Base-by-base conservation (phyloP, 1,284 basidiomycete genomes). In the Sphagnurus paluster region DNA sequence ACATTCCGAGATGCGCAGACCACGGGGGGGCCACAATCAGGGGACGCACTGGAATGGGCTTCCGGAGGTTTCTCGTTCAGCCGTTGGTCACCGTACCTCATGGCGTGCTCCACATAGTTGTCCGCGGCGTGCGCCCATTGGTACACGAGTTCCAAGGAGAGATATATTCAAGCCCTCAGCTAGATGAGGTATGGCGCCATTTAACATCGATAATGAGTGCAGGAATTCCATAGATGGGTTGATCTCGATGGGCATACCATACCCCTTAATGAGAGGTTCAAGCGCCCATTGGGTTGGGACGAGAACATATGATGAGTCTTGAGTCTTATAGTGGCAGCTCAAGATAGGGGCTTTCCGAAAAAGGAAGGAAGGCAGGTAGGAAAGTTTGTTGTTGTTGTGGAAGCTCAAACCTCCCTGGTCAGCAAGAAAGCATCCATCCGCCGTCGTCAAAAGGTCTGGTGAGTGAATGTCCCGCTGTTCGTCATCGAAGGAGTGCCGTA, bases 381-480 rank as follows among this genome's bases (percentile, higher is more conserved):
- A 46, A 40, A 57, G 51, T 71, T 70, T 70, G 64, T 51, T 35
- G 44, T 59, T 69, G 65, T 70, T 68, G 64, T 67, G 63, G 46
- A 51, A 35, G 43, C 39, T 43, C 46, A 54, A 44, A 49, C 44
- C 55, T 51, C 55, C 48, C 57, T 53, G 57, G 55, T 56, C 54
- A 57, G 47, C 59, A 63, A 61, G 60, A 62, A 62, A 59, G 56
- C 56, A 60, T 61, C 55, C 56, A 56, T 60, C 56, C 62, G 61
- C 57, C 66, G 64, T 67, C 64, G 67, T 61, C 65, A 68, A 72
- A 69, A 69, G 64, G 65, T 64, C 62, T 67, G 68, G 71, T 73
- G 68, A 72, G 71, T 71, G 40, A 42, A 49, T 55, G 53, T 65
- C 54, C 60, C 55, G 48, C 47, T 51, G 35, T 55, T 58, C 53